Conservation (phyloP, 2,329 filamentous ascomycete species). For the Sporothrix brunneoviolacea region DNA sequence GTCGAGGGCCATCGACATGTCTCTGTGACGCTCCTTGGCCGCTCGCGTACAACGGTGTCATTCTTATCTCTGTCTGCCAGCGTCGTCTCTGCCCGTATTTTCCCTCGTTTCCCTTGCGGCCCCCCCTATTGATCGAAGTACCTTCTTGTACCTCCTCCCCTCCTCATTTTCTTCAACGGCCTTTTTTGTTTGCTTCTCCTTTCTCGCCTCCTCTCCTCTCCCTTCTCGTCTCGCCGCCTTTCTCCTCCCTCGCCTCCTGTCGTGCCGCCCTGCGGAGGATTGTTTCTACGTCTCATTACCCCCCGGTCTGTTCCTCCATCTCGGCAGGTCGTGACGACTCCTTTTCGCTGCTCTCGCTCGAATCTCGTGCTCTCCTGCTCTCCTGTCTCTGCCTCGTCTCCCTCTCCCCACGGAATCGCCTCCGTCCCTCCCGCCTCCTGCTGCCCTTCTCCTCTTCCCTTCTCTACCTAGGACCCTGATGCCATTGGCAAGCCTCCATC, state of each 20-base stretch:
- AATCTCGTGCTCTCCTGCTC: not conserved
- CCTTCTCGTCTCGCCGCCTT: not conserved
- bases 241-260: not conserved
- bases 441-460: not conserved
- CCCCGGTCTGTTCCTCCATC: not conserved
- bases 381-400: not conserved
- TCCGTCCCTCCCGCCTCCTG: not conserved
- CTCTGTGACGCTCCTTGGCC: slow-evolving; percentile 8
- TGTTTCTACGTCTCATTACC: not conserved
- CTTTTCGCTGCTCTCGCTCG: not conserved
- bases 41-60: not conserved
- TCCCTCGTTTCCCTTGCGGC: not conserved
- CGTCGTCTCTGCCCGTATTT: not conserved
- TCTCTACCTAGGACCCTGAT: not conserved
- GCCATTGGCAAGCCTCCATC: not conserved
- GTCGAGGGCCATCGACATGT: not conserved
- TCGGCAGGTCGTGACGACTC: not conserved
- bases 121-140: not conserved
- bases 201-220: not conserved
- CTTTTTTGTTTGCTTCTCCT: not conserved
- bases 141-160: not conserved
- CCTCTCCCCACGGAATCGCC: not conserved
- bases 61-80: not conserved
- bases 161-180: not conserved
- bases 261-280: not conserved